Percentiles rank a stretch among this genome's conserved stretches.
Conservation (phyloP, 805 yeast species). For the Henningerozyma blattae region DNA sequence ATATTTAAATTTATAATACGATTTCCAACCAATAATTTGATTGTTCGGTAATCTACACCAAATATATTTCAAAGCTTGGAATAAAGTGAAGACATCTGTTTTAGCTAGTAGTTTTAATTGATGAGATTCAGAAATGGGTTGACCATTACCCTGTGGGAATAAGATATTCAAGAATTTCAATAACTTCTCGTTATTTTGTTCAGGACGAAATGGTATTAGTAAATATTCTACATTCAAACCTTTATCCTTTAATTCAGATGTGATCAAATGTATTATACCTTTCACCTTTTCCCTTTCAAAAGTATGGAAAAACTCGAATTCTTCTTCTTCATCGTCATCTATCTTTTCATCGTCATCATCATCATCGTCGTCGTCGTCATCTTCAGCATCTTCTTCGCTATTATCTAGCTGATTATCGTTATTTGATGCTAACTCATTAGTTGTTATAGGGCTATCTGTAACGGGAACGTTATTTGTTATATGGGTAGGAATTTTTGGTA, state of each 20-base stretch:
- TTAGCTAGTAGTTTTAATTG: conserved; percentile 31
- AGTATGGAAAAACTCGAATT: conserved; percentile 29
- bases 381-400: not conserved
- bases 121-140: conserved; percentile 32
- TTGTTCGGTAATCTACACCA: conserved; percentile 79
- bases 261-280: conserved; percentile 54
- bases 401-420: conserved; percentile 1
- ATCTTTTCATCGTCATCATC: not conserved
- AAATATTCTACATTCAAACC: conserved; percentile 66
- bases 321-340: conserved; percentile 16
- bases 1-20: conserved; percentile 56
- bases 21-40: conserved; percentile 78
- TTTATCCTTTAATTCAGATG: conserved; percentile 56
- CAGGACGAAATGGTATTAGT: conserved; percentile 67
- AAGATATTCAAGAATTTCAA: conserved; percentile 43
- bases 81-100: conserved; percentile 59
- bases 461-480: no score
- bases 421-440: not conserved
- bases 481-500: no score
- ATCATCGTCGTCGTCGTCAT: not conserved
- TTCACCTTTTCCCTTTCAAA: conserved; percentile 57
- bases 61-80: conserved; percentile 64
- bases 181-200: conserved; percentile 48
- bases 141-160: conserved; percentile 44
- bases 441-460: not conserved